Base-by-base conservation (phyloP, 306 rosid species). In the Quercus gilva region DNA sequence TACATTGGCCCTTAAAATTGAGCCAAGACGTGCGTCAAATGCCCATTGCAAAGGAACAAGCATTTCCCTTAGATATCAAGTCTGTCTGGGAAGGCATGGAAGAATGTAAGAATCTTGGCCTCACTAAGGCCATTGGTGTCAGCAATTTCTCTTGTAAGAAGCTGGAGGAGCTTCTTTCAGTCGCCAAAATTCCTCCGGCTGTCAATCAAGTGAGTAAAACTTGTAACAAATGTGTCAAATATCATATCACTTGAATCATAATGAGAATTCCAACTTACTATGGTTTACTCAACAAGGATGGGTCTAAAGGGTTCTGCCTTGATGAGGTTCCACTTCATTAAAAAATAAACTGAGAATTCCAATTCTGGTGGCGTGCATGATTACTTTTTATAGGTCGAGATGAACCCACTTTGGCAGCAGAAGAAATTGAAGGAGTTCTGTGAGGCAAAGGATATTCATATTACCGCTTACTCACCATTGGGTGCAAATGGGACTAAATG, bases 61-160 rank as follows among this genome's bases (percentile, higher is more conserved):
- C 84, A 33, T 79, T 84, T 1, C 83, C 82, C 2, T 84, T 94
- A 64, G 97, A 92, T 76, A 12, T 92, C 29, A 76, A 89, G 59
- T 88, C 89, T 10, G 94, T 92, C 19, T 94, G 98, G 98, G 84
- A 67, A 59, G 87, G 84, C 41, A 85, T 94, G 96, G 97, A 94
- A 76, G 92, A 88, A 68, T 87, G 92, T 78, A 82, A 90, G 61
- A 88, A 58, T 25, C 87, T 92, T 25, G 97, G 97, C n/a, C 96
- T 94, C 79, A 82, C 98, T 13, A 94, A 89, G 83, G 90, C 85
- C 63, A 90, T 94, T 45, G 98, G 98, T 12, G 96, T 85, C 20
- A 88, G 96, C 82, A 94, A 94, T 83, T 92, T 94, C 94, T 89
- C 98, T 7, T 20, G 83, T 80, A 86, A 76, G 31, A 86, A 76